Evolutionary conservation across 257 asterid species (phyloP).

Genomic region (Solanum ahanhuiri): DNA sequence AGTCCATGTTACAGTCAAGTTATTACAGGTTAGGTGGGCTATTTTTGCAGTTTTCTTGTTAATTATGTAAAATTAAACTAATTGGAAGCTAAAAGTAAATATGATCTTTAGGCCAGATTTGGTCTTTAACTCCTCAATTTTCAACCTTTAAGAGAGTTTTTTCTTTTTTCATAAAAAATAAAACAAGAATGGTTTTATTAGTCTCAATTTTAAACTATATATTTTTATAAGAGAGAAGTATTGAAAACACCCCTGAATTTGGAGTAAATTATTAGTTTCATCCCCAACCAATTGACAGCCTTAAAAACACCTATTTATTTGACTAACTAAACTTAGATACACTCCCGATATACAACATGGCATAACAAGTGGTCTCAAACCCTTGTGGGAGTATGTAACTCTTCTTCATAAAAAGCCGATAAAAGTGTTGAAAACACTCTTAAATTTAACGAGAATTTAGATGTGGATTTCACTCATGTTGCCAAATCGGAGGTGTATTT

Average conservation of each 20-base stretch:
- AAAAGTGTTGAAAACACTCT: background rate
- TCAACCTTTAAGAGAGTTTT: background rate
- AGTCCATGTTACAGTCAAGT: no score
- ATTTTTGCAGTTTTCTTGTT: no score
- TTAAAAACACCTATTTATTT: no score
- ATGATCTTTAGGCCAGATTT: background rate
- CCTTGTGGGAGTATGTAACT: background rate
- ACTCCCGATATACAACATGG: no score
- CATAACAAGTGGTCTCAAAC: background rate
- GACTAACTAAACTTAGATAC: no score
- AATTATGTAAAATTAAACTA: background rate
- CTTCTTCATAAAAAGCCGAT: background rate
- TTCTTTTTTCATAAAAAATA: background rate
- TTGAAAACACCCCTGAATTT: background rate
- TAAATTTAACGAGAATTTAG: no score
- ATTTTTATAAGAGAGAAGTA: no score
- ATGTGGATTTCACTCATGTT: background rate
- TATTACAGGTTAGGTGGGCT: background rate
- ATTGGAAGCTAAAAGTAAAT: background rate
- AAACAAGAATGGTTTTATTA: background rate
- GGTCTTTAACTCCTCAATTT: background rate
- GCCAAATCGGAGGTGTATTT: background rate
- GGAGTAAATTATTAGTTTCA: background rate
- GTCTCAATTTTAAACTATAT: background rate
- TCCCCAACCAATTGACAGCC: fast-evolving